Base-by-base conservation (phyloP, 768 basidiomycete species). In the Termitomyces sp. region DNA sequence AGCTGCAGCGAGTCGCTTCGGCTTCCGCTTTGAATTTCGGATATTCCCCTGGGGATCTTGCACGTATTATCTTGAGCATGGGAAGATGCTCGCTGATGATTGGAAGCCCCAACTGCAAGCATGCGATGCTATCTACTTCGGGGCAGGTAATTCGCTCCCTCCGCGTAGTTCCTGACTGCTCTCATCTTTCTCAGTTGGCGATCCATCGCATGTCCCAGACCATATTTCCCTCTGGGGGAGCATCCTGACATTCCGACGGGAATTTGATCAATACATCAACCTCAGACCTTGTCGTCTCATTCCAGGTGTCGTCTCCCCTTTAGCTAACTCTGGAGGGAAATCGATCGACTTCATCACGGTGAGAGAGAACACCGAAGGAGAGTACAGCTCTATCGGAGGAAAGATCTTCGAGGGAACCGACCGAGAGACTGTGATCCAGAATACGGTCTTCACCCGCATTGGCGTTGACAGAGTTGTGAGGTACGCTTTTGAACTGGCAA, bases 191-290 rank as follows among this genome's bases (percentile, higher is more conserved):
- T 42, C 54, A 74, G 80, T 81, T 51, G 80, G 78, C 2, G 77
- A 77, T 66, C 79, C 78, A 18, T 72, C 76, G 33, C 72, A 66
- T 6, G 79, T 83, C 2, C 81, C 82, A 22, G 82, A 84, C 69
- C 82, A 84, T 59, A 78, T 84, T 60, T 82, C 81, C 13, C 70
- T 84, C 33, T 84, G 81, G 82, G 79, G 77, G 22, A 75, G 81
- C 20, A 67, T 79, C 31, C 70, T 82, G 4, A 70, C 79, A 18
- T 82, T 84, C 66, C 76, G 82, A 52, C 78, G 80, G 49, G 77
- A 77, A 20, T 78, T 81, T 45, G 78, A 81, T 58, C 79, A 81
- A 63, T 83, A 80, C 64, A 77, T 76, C 61, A 80, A 78, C 59
- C 69, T 78, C 7, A 71, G 82, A n/a, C 81, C 78, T 4, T 78